Evolutionary conservation across 2,329 filamentous ascomycete species (phyloP).

Genomic region (Juglanconis oblonga): DNA sequence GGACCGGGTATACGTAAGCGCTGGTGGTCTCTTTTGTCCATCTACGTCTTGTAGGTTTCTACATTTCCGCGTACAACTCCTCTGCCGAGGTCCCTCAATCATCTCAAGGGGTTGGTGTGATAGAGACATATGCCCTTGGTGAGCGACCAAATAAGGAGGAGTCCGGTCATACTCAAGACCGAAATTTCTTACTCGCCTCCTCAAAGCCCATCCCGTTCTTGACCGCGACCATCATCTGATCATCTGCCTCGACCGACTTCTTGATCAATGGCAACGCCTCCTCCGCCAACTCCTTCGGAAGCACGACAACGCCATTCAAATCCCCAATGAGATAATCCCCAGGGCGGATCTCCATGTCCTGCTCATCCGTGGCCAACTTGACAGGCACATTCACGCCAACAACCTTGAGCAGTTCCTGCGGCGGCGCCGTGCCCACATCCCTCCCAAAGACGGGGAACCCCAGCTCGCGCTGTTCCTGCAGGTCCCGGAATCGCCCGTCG

Average conservation of each 20-base stretch:
- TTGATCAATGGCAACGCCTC: conserved; percentile 38
- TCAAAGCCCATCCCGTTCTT: conserved; percentile 40
- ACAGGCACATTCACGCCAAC: conserved; percentile 39
- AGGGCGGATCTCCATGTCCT: conserved; percentile 36
- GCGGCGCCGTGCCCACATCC: conserved; percentile 42
- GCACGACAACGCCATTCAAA: conserved; percentile 43
- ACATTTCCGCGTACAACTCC: no score
- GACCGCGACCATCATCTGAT: conserved; percentile 39
- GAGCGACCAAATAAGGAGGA: no score
- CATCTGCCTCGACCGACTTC: conserved; percentile 40
- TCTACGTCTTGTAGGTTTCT: no score
- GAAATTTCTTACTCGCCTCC: conserved; percentile 42
- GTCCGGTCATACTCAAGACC: conserved; percentile 17
- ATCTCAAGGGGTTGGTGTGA: no score
- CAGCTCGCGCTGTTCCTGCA: conserved; percentile 51
- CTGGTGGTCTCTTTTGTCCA: no score
- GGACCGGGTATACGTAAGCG: no score
- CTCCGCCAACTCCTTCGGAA: conserved; percentile 37
- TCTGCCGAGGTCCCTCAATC: no score
- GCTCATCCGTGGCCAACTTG: conserved; percentile 33
- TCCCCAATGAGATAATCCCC: conserved; percentile 45
- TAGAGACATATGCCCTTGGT: no score
- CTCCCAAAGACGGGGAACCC: conserved; percentile 45
- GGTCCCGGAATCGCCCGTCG: conserved; percentile 50
- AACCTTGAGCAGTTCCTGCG: conserved; percentile 40